phyloP scores from a whole-genome alignment of 1,284 basidiomycete genomes.

The Leccinum solheimii region DNA sequence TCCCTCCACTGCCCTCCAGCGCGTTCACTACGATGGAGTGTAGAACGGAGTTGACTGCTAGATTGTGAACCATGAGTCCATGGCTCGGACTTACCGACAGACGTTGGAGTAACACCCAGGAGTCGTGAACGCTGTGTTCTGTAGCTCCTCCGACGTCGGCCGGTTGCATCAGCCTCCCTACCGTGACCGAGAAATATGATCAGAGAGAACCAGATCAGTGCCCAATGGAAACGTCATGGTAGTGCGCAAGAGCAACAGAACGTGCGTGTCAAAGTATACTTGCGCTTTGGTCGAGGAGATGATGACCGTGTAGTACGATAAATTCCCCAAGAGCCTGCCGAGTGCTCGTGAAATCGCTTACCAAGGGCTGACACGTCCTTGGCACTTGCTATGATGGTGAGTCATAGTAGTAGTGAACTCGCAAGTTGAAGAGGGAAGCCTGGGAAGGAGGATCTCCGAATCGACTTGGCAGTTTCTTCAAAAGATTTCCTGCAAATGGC shows the following conservation, averaged over 20 bases:
- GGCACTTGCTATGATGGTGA: slow-evolving; percentile 66
- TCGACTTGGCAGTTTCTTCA: slow-evolving; percentile 45
- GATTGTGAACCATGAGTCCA: slow-evolving; percentile 66
- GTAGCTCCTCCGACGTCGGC: slow-evolving; percentile 70
- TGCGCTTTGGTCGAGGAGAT: slow-evolving; percentile 87
- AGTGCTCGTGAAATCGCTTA: slow-evolving; percentile 88
- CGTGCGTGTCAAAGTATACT: slow-evolving; percentile 77
- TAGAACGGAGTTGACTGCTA: slow-evolving; percentile 92
- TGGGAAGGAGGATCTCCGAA: slow-evolving; percentile 38
- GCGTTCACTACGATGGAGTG: slow-evolving; percentile 96
- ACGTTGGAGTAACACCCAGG: slow-evolving; percentile 93
- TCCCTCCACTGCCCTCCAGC: slow-evolving; percentile 89
- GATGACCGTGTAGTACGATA: slow-evolving; percentile 68
- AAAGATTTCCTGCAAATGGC: slow-evolving; percentile 66
- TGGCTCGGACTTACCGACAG: slow-evolving; percentile 76
- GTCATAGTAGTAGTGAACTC: slow-evolving; percentile 59
- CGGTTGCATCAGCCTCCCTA: slow-evolving; percentile 80
- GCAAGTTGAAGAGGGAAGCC: slow-evolving; percentile 52
- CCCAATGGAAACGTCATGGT: slow-evolving; percentile 91
- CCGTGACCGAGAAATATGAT: slow-evolving; percentile 84
- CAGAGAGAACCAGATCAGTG: slow-evolving; percentile 87
- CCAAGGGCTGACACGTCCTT: slow-evolving; percentile 73
- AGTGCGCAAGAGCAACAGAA: slow-evolving; percentile 81
- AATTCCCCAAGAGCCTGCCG: slow-evolving; percentile 60
- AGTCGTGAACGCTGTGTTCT: slow-evolving; percentile 82